These are phyloP conservation scores for Penicillium herquei DNA, from an alignment of 495 filamentous ascomycete species.

Conservation along the genomic window DNA sequence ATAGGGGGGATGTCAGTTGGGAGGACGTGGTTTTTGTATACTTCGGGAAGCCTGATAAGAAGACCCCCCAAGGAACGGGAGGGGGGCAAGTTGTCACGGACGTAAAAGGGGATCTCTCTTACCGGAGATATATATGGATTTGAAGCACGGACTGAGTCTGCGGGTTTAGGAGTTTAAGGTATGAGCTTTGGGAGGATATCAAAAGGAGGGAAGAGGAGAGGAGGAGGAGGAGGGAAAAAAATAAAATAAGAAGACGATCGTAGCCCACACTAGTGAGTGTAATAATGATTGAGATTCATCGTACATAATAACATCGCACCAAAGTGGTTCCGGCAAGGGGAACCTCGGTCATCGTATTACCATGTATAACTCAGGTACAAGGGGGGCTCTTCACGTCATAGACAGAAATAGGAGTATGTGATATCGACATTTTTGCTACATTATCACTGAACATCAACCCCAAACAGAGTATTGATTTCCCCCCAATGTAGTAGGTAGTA, in stretches of 20 bases:
- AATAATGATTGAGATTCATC: background rate
- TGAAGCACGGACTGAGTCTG: slow-evolving; percentile 2
- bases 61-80: slow-evolving; percentile 6
- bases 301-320: background rate
- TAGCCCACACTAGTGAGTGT: slow-evolving; percentile 4
- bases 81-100: background rate
- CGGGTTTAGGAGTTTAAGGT: background rate
- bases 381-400: slow-evolving; percentile 9
- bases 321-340: slow-evolving; percentile 1
- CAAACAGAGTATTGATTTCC: too few relatives aligned
- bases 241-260: slow-evolving; percentile 5
- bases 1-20: background rate
- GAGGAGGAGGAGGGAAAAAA: slow-evolving; percentile 11
- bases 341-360: slow-evolving; percentile 6
- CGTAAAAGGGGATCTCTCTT: background rate
- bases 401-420: background rate
- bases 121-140: slow-evolving; percentile 1
- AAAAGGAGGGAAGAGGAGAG: slow-evolving; percentile 6
- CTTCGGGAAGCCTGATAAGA: slow-evolving; percentile 5
- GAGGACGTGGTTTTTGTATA: slow-evolving; percentile 2
- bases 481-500: too few relatives aligned
- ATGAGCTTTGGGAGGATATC: background rate
- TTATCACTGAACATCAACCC: too few relatives aligned
- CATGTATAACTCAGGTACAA: background rate
- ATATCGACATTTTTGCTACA: background rate